Conservation (phyloP, 2,329 filamentous ascomycete species). For the Ceratocystis albifundus region DNA sequence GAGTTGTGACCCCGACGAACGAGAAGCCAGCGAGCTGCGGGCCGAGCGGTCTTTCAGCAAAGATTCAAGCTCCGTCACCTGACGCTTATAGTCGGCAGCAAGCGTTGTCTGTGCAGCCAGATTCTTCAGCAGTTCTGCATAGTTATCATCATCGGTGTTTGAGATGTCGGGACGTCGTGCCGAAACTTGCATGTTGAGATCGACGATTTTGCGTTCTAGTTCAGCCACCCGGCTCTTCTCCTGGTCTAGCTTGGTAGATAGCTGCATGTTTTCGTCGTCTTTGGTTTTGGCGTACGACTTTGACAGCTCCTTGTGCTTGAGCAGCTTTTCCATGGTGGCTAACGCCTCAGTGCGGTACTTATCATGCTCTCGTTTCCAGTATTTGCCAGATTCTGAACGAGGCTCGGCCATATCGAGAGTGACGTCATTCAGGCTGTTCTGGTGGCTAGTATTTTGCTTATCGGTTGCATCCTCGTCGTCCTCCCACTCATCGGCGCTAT, state of each 20-base stretch:
- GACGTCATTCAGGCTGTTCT: conserved; percentile 44
- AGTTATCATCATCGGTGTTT: conserved; percentile 32
- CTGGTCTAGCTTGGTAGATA: conserved; percentile 54
- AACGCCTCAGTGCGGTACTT: conserved; percentile 61
- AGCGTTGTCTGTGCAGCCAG: conserved; percentile 47
- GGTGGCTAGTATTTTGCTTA: conserved; percentile 27
- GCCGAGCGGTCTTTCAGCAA: conserved; percentile 36
- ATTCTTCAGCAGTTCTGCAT: conserved; percentile 40
- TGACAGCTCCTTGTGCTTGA: conserved; percentile 67
- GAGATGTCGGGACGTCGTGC: background rate
- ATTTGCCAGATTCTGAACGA: conserved; percentile 61
- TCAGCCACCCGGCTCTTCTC: conserved; percentile 58
- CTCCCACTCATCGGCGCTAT: conserved; percentile 42
- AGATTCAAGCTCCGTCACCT: conserved; percentile 47
- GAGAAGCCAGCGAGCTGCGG: conserved; percentile 36
- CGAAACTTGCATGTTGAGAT: conserved; percentile 37
- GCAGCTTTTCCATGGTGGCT: conserved; percentile 62
- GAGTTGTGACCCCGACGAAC: conserved; percentile 40
- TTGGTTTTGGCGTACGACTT: conserved; percentile 71
- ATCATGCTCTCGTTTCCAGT: conserved; percentile 70
- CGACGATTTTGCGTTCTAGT: conserved; percentile 48
- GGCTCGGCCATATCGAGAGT: conserved; percentile 63
- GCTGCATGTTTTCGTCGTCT: conserved; percentile 56
- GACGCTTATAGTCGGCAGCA: conserved; percentile 46
- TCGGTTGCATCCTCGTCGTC: conserved; percentile 36